Percentiles rank a stretch among this genome's conserved stretches.
Conservation (phyloP, 176 grass and related monocot species). For the Juncus inflexus region DNA sequence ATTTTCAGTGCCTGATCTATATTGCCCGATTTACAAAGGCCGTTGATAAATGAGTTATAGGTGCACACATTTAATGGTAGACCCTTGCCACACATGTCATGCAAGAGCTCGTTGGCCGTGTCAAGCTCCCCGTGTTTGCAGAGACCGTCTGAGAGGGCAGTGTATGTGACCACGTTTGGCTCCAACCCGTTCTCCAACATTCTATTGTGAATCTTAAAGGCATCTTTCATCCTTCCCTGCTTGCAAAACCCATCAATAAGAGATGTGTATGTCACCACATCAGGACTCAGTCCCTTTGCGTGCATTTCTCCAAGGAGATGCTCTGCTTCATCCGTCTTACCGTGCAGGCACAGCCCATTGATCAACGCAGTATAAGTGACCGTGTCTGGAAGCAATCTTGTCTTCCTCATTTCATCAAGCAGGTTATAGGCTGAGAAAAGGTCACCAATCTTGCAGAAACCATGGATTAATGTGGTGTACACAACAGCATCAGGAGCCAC, state of each 20-base stretch:
- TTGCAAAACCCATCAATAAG: constrained; percentile 86
- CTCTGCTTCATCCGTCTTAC: constrained; percentile 66
- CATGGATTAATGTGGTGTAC: constrained; percentile 72
- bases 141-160: constrained; percentile 73
- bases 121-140: constrained; percentile 81
- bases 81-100: constrained; percentile 74
- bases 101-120: constrained; percentile 82
- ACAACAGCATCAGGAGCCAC: constrained; percentile 47
- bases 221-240: constrained; percentile 63
- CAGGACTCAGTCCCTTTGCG: constrained; percentile 45
- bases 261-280: constrained; percentile 70
- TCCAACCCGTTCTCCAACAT: constrained; percentile 56
- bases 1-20: constrained; percentile 71
- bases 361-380: constrained; percentile 73
- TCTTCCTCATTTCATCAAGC: constrained; percentile 73
- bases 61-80: constrained; percentile 64
- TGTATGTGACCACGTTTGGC: constrained; percentile 94
- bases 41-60: constrained; percentile 93
- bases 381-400: constrained; percentile 46
- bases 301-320: constrained; percentile 60
- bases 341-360: constrained; percentile 52
- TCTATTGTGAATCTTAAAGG: constrained; percentile 62
- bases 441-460: constrained; percentile 65
- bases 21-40: constrained; percentile 81
- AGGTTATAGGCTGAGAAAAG: constrained; percentile 46